These are phyloP conservation scores for Candida pseudofarinosa DNA, from an alignment of 805 yeast species.

Conservation along the genomic window DNA sequence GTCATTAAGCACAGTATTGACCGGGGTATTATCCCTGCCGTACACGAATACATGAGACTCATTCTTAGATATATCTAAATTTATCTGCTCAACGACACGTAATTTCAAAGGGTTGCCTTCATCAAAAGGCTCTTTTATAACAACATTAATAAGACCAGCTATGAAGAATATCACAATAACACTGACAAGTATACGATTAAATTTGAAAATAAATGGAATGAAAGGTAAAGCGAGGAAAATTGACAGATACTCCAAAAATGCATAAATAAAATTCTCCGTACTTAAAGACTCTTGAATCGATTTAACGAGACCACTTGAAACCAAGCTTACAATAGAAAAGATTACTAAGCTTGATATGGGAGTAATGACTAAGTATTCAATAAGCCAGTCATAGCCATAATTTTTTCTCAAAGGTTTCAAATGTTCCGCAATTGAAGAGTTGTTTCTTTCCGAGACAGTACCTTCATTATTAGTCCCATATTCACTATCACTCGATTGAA, in stretches of 20 bases:
- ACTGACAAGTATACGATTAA: conserved; percentile 49
- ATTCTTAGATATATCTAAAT: conserved; percentile 31
- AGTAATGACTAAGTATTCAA: conserved; percentile 65
- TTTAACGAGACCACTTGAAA: conserved; percentile 64
- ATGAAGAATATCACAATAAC: conserved; percentile 35
- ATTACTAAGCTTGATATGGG: conserved; percentile 59
- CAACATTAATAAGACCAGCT: conserved; percentile 32
- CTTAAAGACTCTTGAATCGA: conserved; percentile 62
- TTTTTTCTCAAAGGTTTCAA: not conserved
- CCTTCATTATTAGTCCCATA: conserved; percentile 16
- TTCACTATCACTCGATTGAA: conserved; percentile 10
- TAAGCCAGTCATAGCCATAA: conserved; percentile 69
- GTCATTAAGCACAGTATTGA: conserved; percentile 47
- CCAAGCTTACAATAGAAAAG: conserved; percentile 51
- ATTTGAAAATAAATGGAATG: conserved; percentile 65
- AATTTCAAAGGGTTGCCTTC: conserved; percentile 63
- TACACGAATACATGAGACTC: conserved; percentile 41
- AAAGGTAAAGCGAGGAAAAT: conserved; percentile 43
- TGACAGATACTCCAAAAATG: conserved; percentile 23
- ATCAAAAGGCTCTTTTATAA: conserved; percentile 56
- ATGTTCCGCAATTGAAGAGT: conserved; percentile 1
- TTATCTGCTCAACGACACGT: conserved; percentile 61
- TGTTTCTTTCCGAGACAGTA: not conserved
- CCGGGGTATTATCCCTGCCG: conserved; percentile 48
- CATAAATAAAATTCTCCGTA: conserved; percentile 36